phyloP scores from a whole-genome alignment of 495 filamentous ascomycete species.

The Daldinia bambusicola region DNA sequence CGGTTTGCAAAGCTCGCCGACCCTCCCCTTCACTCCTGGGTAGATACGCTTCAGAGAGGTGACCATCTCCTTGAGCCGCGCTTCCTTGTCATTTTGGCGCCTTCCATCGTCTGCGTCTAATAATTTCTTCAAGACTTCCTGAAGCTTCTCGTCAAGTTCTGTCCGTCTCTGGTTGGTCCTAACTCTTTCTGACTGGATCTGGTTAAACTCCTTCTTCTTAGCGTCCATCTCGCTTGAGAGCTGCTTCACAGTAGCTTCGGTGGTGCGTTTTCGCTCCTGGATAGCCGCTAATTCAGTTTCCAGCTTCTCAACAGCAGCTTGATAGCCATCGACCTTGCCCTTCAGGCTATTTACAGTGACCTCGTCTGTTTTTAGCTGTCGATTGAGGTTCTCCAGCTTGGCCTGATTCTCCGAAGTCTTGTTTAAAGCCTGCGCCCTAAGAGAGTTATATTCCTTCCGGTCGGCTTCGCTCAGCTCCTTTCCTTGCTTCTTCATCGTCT shows the following conservation, averaged over 20 bases:
- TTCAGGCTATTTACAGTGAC: slow-evolving; percentile 86
- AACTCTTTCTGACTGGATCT: slow-evolving; percentile 83
- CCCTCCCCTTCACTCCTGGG: slow-evolving; percentile 87
- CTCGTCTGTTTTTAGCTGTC: slow-evolving; percentile 88
- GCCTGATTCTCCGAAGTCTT: slow-evolving; percentile 83
- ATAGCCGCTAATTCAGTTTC: slow-evolving; percentile 76
- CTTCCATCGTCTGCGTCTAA: slow-evolving; percentile 83
- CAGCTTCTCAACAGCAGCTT: slow-evolving; percentile 77
- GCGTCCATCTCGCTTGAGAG: slow-evolving; percentile 79
- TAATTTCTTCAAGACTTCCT: slow-evolving; percentile 79
- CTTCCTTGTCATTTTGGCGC: slow-evolving; percentile 84
- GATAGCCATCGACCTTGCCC: slow-evolving; percentile 80
- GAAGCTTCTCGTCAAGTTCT: slow-evolving; percentile 90
- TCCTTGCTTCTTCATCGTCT: slow-evolving; percentile 83
- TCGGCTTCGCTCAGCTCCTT: slow-evolving; percentile 86
- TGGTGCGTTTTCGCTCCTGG: slow-evolving; percentile 69
- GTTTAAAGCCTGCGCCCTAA: slow-evolving; percentile 86
- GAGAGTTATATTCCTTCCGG: slow-evolving; percentile 86
- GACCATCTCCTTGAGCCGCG: slow-evolving; percentile 78
- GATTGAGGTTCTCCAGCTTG: slow-evolving; percentile 82
- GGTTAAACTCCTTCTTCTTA: slow-evolving; percentile 92
- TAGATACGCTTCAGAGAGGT: slow-evolving; percentile 89
- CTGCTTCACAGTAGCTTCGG: slow-evolving; percentile 69
- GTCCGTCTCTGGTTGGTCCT: slow-evolving; percentile 80
- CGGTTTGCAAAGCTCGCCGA: slow-evolving; percentile 92